Conservation (phyloP, 1,284 basidiomycete species). For the Inonotus hispidus region DNA sequence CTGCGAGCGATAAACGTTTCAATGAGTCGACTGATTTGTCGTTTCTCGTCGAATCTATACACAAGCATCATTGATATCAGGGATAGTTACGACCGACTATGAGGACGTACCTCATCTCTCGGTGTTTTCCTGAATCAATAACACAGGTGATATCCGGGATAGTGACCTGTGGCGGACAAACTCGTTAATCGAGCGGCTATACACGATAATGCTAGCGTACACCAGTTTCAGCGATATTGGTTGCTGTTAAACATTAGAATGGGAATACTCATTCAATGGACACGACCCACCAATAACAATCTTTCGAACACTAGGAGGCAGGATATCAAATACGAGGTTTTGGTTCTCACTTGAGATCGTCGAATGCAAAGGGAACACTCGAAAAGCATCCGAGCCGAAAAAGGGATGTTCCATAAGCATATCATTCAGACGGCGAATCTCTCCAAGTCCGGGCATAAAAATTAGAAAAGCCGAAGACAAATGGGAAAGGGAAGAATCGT, state of each 20-base stretch:
- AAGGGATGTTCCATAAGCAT: slow-evolving; percentile 69
- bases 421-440: slow-evolving; percentile 89
- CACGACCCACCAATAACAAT: slow-evolving; percentile 76
- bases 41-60: slow-evolving; percentile 90
- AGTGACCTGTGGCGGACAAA: slow-evolving; percentile 47
- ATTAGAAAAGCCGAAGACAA: slow-evolving; percentile 86
- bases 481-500: slow-evolving; percentile 42
- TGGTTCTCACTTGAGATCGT: slow-evolving; percentile 89
- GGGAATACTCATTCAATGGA: background rate
- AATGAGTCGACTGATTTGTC: slow-evolving; percentile 89
- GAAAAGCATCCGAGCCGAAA: slow-evolving; percentile 73
- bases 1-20: slow-evolving; percentile 93
- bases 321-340: slow-evolving; percentile 84
- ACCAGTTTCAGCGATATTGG: slow-evolving; percentile 87
- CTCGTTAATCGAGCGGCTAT: background rate
- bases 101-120: slow-evolving; percentile 74
- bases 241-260: slow-evolving; percentile 39
- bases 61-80: slow-evolving; percentile 15
- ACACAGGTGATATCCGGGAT: slow-evolving; percentile 99
- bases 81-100: background rate
- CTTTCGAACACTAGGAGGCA: slow-evolving; percentile 76
- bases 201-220: slow-evolving; percentile 25
- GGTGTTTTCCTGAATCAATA: slow-evolving; percentile 93
- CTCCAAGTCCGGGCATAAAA: slow-evolving; percentile 91
- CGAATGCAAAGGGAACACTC: slow-evolving; percentile 90